Base-by-base conservation (phyloP, 495 filamentous ascomycete species). In the Amphirosellinia nigrospora region DNA sequence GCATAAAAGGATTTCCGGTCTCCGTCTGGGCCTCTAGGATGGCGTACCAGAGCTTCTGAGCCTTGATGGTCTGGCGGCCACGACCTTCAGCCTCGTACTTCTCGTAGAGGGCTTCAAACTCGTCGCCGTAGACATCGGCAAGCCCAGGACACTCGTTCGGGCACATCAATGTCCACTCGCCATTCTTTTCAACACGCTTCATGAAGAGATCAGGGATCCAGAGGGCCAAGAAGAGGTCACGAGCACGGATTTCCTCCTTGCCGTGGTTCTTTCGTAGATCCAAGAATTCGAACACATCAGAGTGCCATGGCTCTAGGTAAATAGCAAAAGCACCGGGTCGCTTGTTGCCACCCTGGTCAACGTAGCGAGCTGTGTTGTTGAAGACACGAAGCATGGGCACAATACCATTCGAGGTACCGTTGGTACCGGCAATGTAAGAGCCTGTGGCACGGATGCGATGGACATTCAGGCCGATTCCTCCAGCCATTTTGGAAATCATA, bases 201-300 rank as follows among this genome's bases (percentile, higher is more conserved):
- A 99, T 99, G 89, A 99, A 99, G 32, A 99, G 87, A 84, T 99
- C 96, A 21, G 96, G 94, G 67, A 97, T 97, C 96, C 96, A 99
- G 56, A 99, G 89, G 73, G 96, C 96, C 71, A 95, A 94, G 90
- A 99, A 99, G 32, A 99, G 87, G 81, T 99, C 96, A 77, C 96
- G 94, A 72, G 96, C 96, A 74, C 96, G 93, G 66, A 96, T 88
- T 83, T 99, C 96, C 78, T 99, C 96, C 82, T 99, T 99, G 72
- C 96, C 96, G 80, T 99, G 96, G 82, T 99, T 99, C 90, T 99
- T 99, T 71, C 96, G 91, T 53, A 99, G 89, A 77, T 99, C 96
- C 72, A 99, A 88, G 86, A 96, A 99, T 78, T 95, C 91, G 75
- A 98, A 98, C 46, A 99, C 91, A 83, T 99, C 96, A 26, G 94